These are phyloP conservation scores for Myxozyma neotropica DNA, from an alignment of 805 yeast genomes.

Conservation along the genomic window DNA sequence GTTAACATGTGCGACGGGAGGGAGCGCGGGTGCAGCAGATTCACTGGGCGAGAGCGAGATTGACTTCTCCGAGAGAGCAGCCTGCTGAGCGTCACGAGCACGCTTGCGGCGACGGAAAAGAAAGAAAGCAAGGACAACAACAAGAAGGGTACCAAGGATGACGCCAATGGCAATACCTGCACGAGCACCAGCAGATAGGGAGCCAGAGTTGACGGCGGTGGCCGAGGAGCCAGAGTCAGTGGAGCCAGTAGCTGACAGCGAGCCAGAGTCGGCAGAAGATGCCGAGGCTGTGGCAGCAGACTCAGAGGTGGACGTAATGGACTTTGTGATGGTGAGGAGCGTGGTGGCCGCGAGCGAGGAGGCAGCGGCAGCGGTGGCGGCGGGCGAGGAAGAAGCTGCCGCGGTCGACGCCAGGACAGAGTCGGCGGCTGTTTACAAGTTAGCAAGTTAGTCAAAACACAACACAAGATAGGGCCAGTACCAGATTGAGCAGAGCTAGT, in stretches of 20 bases:
- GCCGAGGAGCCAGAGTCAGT: constrained; percentile 56
- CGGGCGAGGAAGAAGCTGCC: constrained; percentile 1
- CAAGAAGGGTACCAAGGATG: constrained; percentile 20
- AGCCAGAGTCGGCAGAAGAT: constrained; percentile 42
- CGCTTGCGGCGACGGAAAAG: constrained; percentile 22
- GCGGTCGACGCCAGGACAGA: constrained; percentile 2
- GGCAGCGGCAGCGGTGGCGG: constrained; percentile 17
- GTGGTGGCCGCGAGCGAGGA: constrained; percentile 8
- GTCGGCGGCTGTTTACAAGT: neutral
- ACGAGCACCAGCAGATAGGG: constrained; percentile 29
- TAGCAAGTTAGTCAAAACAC: neutral
- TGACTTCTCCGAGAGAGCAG: constrained; percentile 6
- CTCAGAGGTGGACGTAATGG: neutral
- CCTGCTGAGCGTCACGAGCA: constrained; percentile 4
- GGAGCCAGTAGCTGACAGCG: constrained; percentile 66
- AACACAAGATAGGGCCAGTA: neutral
- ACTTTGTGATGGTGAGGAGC: constrained; percentile 46
- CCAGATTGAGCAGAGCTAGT: neutral
- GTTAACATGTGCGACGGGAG: constrained; percentile 11
- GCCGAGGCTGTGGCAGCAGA: neutral
- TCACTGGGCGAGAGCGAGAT: constrained; percentile 2
- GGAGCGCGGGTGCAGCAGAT: constrained; percentile 4
- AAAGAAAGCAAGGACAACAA: constrained; percentile 21
- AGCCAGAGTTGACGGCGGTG: constrained; percentile 5
- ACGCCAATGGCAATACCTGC: constrained; percentile 33